A percentile compares a stretch with the other conserved stretches of the same genome.
Conservation (phyloP, 2,329 filamentous ascomycete species). For the Biscogniauxia mediterranea region DNA sequence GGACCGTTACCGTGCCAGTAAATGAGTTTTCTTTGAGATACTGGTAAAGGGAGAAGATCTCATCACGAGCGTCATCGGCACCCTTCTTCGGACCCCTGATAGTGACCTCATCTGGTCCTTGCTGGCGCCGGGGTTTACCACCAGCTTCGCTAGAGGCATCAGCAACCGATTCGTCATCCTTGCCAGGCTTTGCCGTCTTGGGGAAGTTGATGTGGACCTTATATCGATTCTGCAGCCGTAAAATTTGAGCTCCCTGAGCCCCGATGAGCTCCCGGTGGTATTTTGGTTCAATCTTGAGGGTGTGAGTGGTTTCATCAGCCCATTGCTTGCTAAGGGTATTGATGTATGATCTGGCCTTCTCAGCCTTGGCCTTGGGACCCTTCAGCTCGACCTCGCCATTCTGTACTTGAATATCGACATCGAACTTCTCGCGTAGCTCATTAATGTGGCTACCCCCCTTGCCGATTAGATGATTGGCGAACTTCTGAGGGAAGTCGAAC, state of each 20-base stretch:
- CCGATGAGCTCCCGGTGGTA: slow-evolving; percentile 95
- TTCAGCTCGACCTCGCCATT: slow-evolving; percentile 95
- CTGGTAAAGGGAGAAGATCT: slow-evolving; percentile 84
- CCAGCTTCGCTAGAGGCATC: slow-evolving; percentile 69
- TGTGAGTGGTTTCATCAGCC: slow-evolving; percentile 86
- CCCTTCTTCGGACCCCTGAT: slow-evolving; percentile 91
- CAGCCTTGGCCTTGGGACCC: slow-evolving; percentile 91
- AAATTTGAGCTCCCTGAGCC: slow-evolving; percentile 81
- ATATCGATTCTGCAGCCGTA: slow-evolving; percentile 88
- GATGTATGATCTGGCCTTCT: slow-evolving; percentile 81
- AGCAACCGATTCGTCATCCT: slow-evolving; percentile 68
- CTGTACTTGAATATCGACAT: slow-evolving; percentile 80
- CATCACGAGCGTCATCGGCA: slow-evolving; percentile 86
- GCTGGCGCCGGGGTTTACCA: slow-evolving; percentile 65
- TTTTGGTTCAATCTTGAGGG: slow-evolving; percentile 87
- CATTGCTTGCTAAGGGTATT: slow-evolving; percentile 74
- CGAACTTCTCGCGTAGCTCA: slow-evolving; percentile 64
- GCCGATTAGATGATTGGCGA: slow-evolving; percentile 78
- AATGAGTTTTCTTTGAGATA: slow-evolving; percentile 87
- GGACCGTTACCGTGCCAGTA: slow-evolving; percentile 76
- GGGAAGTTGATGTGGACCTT: slow-evolving; percentile 96
- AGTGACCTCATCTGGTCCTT: slow-evolving; percentile 83
- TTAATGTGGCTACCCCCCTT: slow-evolving; percentile 66
- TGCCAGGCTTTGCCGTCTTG: slow-evolving; percentile 57
- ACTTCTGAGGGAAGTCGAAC: slow-evolving; percentile 95